These are phyloP conservation scores for Daldinia eschscholtzii DNA, from an alignment of 2,329 filamentous ascomycete species.

Conservation along the genomic window DNA sequence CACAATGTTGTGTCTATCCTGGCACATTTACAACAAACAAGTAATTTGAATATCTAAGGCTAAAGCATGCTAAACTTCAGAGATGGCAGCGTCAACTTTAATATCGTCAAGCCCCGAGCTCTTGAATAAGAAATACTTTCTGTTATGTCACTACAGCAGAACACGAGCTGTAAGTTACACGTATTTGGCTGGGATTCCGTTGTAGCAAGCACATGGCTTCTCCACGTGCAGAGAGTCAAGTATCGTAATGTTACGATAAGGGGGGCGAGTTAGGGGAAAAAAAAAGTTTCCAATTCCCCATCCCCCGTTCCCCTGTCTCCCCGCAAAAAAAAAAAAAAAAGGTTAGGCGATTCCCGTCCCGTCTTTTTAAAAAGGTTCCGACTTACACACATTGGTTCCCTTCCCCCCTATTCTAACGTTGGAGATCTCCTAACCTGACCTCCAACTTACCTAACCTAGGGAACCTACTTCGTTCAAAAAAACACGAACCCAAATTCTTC, in stretches of 20 bases:
- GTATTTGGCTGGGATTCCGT: conserved; percentile 11
- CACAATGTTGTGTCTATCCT: conserved; percentile 9
- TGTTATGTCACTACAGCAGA: not conserved
- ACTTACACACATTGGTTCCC: conserved; percentile 1
- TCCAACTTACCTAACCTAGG: not conserved
- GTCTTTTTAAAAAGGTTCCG: conserved; percentile 12
- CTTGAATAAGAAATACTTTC: not conserved
- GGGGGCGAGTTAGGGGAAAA: not conserved
- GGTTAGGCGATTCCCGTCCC: conserved; percentile 19
- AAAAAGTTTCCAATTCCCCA: conserved; percentile 1
- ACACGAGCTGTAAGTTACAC: conserved; percentile 13
- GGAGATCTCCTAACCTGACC: not conserved
- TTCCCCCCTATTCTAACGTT: conserved; percentile 12
- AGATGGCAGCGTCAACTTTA: not conserved
- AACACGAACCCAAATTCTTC: not conserved
- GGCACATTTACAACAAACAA: not conserved
- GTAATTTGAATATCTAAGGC: not conserved
- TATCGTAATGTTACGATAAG: not conserved
- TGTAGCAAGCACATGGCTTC: not conserved
- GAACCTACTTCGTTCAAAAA: not conserved
- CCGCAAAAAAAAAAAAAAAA: conserved; percentile 10
- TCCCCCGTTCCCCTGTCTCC: not conserved
- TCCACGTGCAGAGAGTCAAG: conserved; percentile 15
- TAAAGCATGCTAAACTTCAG: not conserved
- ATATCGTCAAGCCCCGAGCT: not conserved